Evolutionary conservation across 139 green algal genomes (phyloP), one percentile per base, ranked within the genome.

Genomic region (Ulvella scutata): DNA sequence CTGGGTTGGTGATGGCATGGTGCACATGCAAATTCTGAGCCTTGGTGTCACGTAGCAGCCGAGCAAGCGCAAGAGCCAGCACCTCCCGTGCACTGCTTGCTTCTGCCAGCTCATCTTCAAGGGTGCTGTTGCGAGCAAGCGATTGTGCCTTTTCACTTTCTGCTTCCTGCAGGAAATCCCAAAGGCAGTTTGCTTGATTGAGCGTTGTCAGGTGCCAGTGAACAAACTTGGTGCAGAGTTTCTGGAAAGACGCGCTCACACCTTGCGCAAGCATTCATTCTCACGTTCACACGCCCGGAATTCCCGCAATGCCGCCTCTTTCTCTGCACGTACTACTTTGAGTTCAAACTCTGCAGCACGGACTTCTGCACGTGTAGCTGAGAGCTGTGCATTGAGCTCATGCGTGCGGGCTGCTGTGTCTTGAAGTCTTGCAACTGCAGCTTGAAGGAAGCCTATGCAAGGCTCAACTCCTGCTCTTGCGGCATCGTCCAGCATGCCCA

Each of bases 371-470:
- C 33, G 51, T n/a, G 51, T 67, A 26, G 51, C 51, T 7, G 51
- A 67, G 17, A 67, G 51, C n/a, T 67, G n/a, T 67, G 51, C 51
- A 67, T 67, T 67, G 51, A 67, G 51, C 51, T 67, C n/a, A 26
- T 26, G 51, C n/a, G 20, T 67, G 17, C 33, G 31, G 51, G 33
- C n/a, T 6, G 51, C 51, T n/a, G 51, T 26, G n/a, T 26, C 51
- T 2, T 67, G n/a, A 10, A 67, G 51, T 29, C 31, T 26, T 6
- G 51, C 51, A 6, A 26, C 51, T 26, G 51, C 51, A n/a, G 31
- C 13, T 29, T 67, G 51, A n/a, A 67, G 51, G n/a, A 23, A 6
- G n/a, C 51, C n/a, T 26, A 67, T 23, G n/a, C 51, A n/a, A 36
- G n/a, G n/a, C 20, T 29, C 51, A n/a, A 67, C 2, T 67, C 51